Evolutionary conservation across 208 protist genomes (phyloP), one percentile per base, ranked within the genome.

Genomic region (Entamoeba dispar): DNA sequence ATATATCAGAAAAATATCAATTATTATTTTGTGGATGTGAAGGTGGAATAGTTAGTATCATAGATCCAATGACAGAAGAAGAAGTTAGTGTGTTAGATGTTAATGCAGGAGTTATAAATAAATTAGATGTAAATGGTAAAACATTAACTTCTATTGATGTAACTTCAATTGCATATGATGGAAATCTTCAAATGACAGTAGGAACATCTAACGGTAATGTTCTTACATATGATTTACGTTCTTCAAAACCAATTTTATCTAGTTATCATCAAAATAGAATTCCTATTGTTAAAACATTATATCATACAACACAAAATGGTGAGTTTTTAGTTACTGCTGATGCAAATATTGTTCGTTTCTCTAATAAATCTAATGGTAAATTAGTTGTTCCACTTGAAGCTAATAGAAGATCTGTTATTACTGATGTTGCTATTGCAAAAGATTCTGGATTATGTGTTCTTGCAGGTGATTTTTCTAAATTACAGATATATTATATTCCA

Each of bases 261-360:
- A 98, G 98, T 95, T 97, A 99, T 94, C 98, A 98, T 95, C 96
- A 97, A 95, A 98, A 98, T 95, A 96, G 96, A 47, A 93, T 98
- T 77, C 92, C 96, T 43, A 96, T 96, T 55, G 94, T 95, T 38
- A 69, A 69, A 22, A 27, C 17, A 27, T 27, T 69, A 22, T 69
- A 69, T 69, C 12, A 93, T 94, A 34, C 92, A 38, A 97, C 97
- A 94, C 96, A 96, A 34, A 96, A 97, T 49, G 91, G 49, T 6
- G 49, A 94, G 5, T 92, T 94, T 3, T 51, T 96, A 61, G 22
- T 97, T 55, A 95, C 95, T 31, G 91, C 95, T 17, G 98, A 99
- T 94, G 95, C 96, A 0, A 97, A 97, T 94, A 95, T 95, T 31
- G 22, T 99, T 69, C 97, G 98, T 94, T 96, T 99, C 38, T 99